Percentiles rank a stretch among this genome's conserved stretches.
These are phyloP conservation scores for Zymoseptoria ardabiliae DNA, from an alignment of 2,329 filamentous ascomycete genomes.

Conservation along the genomic window DNA sequence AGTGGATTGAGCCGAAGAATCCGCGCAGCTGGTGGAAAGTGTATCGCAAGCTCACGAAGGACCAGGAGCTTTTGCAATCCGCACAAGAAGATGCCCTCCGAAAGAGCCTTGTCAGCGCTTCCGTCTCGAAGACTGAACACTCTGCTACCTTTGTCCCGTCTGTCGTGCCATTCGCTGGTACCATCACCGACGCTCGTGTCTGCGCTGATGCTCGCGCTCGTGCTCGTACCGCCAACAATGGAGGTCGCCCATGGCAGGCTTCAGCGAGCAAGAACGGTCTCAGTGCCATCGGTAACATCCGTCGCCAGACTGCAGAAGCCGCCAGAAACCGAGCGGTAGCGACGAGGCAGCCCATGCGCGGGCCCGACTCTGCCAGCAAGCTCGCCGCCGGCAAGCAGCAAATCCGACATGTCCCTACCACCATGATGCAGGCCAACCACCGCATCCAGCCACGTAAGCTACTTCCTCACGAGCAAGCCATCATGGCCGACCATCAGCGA, in stretches of 20 bases:
- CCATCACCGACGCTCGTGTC: background rate
- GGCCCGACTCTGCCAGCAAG: conserved; percentile 5
- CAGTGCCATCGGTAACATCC: conserved; percentile 16
- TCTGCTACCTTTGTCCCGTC: conserved; percentile 35
- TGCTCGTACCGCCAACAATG: background rate
- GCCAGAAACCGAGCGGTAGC: conserved; percentile 9
- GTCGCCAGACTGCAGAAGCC: conserved; percentile 12
- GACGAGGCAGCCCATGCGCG: conserved; percentile 6
- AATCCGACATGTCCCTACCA: conserved; percentile 13
- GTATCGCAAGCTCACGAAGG: conserved; percentile 49
- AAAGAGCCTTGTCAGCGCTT: conserved; percentile 54
- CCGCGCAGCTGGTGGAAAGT: conserved; percentile 69
- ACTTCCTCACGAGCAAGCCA: conserved; percentile 12
- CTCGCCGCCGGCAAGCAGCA: conserved; percentile 11
- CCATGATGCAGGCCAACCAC: conserved; percentile 13
- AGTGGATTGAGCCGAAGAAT: conserved; percentile 58
- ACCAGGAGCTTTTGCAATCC: conserved; percentile 32
- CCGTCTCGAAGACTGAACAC: conserved; percentile 49
- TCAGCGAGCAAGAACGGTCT: background rate
- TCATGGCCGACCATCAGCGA: conserved; percentile 9
- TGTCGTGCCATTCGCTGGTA: conserved; percentile 12
- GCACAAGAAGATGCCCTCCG: conserved; percentile 27
- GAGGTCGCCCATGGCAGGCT: background rate
- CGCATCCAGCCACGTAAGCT: conserved; percentile 14
- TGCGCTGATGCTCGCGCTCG: background rate